phyloP scores from a whole-genome alignment of 768 basidiomycete species.

The Pulveroboletus sp. region DNA sequence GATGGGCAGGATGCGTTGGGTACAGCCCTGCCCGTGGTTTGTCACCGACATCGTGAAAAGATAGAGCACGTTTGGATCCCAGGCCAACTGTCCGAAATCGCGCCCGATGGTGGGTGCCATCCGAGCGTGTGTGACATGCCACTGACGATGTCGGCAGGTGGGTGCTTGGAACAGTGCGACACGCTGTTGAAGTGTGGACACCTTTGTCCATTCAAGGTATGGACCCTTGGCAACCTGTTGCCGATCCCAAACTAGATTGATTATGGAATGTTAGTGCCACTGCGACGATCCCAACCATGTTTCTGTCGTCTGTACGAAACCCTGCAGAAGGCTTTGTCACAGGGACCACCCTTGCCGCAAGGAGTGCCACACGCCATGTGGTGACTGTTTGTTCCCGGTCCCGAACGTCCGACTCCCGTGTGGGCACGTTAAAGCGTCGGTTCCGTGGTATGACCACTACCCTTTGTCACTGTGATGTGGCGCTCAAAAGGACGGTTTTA shows the following conservation, averaged over 20 bases:
- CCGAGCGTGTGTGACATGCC: too few relatives aligned
- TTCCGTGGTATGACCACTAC: slow-evolving; percentile 46
- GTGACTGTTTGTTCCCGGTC: slow-evolving; percentile 48
- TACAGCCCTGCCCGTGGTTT: slow-evolving; percentile 52
- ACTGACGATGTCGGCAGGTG: slow-evolving; percentile 38
- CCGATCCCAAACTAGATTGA: background rate
- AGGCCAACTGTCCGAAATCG: slow-evolving; percentile 45
- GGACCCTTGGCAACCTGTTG: background rate
- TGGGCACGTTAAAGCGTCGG: slow-evolving; percentile 43
- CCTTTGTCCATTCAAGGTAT: slow-evolving; percentile 58
- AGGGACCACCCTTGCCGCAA: slow-evolving; percentile 58
- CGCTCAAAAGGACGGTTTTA: slow-evolving; percentile 21
- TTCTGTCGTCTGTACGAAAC: slow-evolving; percentile 43
- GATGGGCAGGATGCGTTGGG: slow-evolving; percentile 47
- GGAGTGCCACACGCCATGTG: slow-evolving; percentile 51
- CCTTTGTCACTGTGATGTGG: background rate
- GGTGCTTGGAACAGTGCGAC: slow-evolving; percentile 59
- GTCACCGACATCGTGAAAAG: slow-evolving; percentile 50
- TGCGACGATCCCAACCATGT: slow-evolving; percentile 56
- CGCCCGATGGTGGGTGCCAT: slow-evolving; percentile 51
- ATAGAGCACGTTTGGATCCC: slow-evolving; percentile 45
- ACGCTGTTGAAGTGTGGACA: slow-evolving; percentile 59
- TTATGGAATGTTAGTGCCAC: slow-evolving; percentile 46
- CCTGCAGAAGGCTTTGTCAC: slow-evolving; percentile 51
- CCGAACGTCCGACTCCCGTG: slow-evolving; percentile 52